Evolutionary conservation across 257 asterid genomes (phyloP).

Genomic region (Nicotiana tabacum): DNA sequence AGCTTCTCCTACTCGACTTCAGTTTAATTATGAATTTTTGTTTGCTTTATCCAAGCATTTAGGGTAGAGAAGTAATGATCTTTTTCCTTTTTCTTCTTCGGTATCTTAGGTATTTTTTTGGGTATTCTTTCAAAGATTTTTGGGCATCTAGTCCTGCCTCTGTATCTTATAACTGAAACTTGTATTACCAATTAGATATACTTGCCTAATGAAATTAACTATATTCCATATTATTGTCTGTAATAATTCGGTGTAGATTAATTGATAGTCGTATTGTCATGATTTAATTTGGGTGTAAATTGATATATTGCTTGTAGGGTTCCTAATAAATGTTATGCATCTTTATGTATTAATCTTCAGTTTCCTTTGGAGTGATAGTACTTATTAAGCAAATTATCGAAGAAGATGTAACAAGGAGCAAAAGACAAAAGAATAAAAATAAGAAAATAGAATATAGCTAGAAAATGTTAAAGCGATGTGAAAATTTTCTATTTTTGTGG

Average conservation of each 20-base stretch:
- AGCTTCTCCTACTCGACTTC: neutral
- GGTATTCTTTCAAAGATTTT: neutral
- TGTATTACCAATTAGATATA: neutral
- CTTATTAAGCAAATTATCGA: neutral
- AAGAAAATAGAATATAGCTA: neutral
- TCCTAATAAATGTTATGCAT: neutral
- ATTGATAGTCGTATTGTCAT: neutral
- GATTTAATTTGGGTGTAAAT: neutral
- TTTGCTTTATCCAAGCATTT: neutral
- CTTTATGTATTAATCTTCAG: neutral
- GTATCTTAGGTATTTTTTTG: neutral
- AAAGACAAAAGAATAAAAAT: neutral
- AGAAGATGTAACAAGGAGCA: neutral
- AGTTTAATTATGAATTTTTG: neutral
- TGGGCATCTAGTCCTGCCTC: neutral
- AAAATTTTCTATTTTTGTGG: neutral
- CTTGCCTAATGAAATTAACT: neutral
- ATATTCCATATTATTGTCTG: neutral
- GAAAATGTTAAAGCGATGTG: neutral
- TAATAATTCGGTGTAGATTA: neutral
- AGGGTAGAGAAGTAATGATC: neutral
- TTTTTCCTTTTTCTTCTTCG: neutral
- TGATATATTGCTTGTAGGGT: neutral
- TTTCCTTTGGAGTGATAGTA: neutral
- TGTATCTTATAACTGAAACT: neutral